A percentile compares a stretch with the other conserved stretches of the same genome.
These are phyloP conservation scores for Venturia effusa DNA, from an alignment of 2,329 filamentous ascomycete genomes.

Conservation along the genomic window DNA sequence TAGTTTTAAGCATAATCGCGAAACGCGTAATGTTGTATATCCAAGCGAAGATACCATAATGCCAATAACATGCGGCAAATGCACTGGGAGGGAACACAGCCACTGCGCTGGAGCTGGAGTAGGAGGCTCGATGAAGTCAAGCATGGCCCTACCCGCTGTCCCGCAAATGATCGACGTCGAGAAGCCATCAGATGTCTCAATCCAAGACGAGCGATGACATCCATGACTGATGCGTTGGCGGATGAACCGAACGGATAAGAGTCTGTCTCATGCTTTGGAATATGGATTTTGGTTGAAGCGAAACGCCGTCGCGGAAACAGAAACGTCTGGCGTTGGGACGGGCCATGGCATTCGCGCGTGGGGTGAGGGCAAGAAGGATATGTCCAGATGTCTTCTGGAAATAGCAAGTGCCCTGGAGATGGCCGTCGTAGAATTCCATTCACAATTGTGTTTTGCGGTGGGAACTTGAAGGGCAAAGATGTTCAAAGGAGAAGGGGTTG, in stretches of 20 bases:
- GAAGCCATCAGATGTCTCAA: neutral
- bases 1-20: slow-evolving; percentile 1
- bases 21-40: neutral
- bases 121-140: no score
- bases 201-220: neutral
- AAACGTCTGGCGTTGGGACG: neutral
- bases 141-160: neutral
- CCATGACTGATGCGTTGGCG: neutral
- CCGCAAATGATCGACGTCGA: neutral
- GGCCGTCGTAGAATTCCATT: neutral
- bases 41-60: neutral
- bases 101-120: neutral
- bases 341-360: neutral
- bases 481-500: neutral
- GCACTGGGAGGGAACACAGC: neutral
- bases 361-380: neutral
- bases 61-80: neutral
- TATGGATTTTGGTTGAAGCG: neutral
- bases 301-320: neutral
- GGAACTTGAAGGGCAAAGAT: neutral
- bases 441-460: no score
- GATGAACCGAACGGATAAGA: neutral
- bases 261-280: neutral
- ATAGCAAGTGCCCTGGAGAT: neutral
- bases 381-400: neutral